phyloP scores from a whole-genome alignment of 768 basidiomycete genomes.

The Nidularia pulvinata region DNA sequence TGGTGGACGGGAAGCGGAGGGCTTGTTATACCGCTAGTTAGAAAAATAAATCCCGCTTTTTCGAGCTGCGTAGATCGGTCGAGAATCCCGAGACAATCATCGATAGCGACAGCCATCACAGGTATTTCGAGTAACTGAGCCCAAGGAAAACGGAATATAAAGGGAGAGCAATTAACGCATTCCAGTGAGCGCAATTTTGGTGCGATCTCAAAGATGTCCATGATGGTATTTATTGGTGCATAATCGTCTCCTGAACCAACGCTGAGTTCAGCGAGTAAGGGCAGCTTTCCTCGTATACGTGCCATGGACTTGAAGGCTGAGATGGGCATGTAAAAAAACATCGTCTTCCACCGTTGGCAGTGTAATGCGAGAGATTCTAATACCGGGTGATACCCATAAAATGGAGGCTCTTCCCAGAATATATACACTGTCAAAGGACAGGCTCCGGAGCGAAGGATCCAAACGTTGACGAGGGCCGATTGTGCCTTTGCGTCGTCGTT shows the following conservation, averaged over 20 bases:
- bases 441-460: constrained; percentile 27
- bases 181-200: constrained; percentile 26
- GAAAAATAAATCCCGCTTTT: constrained; percentile 24
- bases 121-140: constrained; percentile 26
- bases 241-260: constrained; percentile 27
- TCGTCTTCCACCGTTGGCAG: constrained; percentile 26
- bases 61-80: constrained; percentile 18
- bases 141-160: constrained; percentile 30
- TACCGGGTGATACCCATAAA: constrained; percentile 19
- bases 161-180: constrained; percentile 30
- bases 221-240: constrained; percentile 5
- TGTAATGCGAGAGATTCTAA: constrained; percentile 25
- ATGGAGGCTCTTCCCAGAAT: constrained; percentile 29
- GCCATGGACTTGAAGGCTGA: constrained; percentile 23
- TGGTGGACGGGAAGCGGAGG: constrained; percentile 18
- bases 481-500: constrained; percentile 10
- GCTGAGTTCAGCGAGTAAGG: constrained; percentile 26
- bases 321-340: constrained; percentile 31
- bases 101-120: constrained; percentile 25
- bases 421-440: constrained; percentile 29
- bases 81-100: constrained; percentile 27
- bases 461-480: constrained; percentile 21
- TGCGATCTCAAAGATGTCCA: constrained; percentile 26
- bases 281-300: constrained; percentile 20
- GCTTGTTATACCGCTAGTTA: constrained; percentile 12